Evolutionary conservation across 2,329 filamentous ascomycete genomes (phyloP), one percentile per base, ranked within the genome.

Genomic region (Penicillium brasilianum): DNA sequence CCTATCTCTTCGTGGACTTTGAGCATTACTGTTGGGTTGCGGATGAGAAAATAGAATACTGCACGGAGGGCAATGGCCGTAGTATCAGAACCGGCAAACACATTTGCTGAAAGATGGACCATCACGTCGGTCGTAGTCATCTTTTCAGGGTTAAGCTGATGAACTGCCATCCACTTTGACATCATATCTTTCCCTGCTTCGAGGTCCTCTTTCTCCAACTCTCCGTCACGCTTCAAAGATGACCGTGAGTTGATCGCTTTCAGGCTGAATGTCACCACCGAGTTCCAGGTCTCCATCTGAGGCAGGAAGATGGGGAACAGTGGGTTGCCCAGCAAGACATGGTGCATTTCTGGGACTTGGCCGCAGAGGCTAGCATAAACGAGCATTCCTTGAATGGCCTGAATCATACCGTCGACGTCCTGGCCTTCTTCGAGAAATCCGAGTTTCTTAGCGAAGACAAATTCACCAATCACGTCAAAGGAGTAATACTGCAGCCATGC

Each of bases 401-500:
- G 58, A 36, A 77, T 73, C 62, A 76, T 76, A 4, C 64, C 68
- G 55, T 77, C 76, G 30, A 81, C 69, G 58, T 81, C 80, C 18
- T 67, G 66, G 0, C 76, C 78, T 49, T 73, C 63, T 56, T 81
- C 74, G 51, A 81, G 71, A 64, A 81, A 81, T 0, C 79, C 80
- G 8, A 80, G 71, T n/a, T 72, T 73, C 62, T 76, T 74, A 18
- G 74, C 72, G 62, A 79, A 81, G 0, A 75, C 78, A 55, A 81
- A 67, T 44, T 80, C 74, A 1, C 76, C 76, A 0, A 82, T 66
- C 7, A 80, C 76, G 41, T 80, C 78, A 43, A 80, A 78, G 0
- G 77, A 76, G 46, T 74, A 79, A 41, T 71, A 76, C 39, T 71
- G 69, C n/a, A 71, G 50, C 69, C 69, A 71, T 11, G n/a, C 43